Evolutionary conservation across 225 moss, liverwort and hornwort genomes (phyloP).

Genomic region (Asterella californica): DNA sequence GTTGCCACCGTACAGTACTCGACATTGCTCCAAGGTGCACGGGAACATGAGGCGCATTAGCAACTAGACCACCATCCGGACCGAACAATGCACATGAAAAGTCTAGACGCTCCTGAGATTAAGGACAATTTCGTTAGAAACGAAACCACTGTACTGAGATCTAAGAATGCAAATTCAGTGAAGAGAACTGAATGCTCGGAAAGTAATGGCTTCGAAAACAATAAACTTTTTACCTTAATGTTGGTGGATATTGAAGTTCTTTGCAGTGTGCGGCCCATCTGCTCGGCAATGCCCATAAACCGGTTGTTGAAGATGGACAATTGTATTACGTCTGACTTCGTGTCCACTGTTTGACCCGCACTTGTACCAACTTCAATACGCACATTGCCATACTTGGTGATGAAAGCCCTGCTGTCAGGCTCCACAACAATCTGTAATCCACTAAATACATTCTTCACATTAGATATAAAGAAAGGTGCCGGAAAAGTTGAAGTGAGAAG

Average conservation of each 20-base stretch:
- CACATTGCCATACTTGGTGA: conserved; percentile 86
- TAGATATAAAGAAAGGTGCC: not conserved
- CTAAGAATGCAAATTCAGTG: not conserved
- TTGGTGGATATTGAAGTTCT: conserved; percentile 99
- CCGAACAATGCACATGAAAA: conserved; percentile 97
- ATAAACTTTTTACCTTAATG: conserved; percentile 52
- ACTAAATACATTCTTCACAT: not conserved
- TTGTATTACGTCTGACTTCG: conserved; percentile 94
- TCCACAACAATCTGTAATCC: conserved; percentile 66
- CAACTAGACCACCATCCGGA: conserved; percentile 90
- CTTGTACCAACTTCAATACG: conserved; percentile 59
- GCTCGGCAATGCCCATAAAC: conserved; percentile 99
- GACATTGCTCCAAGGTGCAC: conserved; percentile 99
- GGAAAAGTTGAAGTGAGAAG: not conserved
- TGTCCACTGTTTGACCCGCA: conserved; percentile 36
- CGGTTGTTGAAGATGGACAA: conserved; percentile 98
- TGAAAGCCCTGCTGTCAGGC: conserved; percentile 63
- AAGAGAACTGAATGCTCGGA: not conserved
- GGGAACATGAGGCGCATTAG: conserved; percentile 98
- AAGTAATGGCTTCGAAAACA: not conserved
- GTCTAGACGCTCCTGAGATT: conserved; percentile 72
- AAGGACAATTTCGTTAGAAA: not conserved
- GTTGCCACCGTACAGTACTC: conserved; percentile 92
- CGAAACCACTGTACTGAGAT: not conserved
- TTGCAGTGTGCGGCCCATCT: conserved; percentile 98